A percentile compares a stretch with the other conserved stretches of the same genome.
phyloP scores from a whole-genome alignment of 1,284 basidiomycete genomes.

The Leccinum pachyderme region DNA sequence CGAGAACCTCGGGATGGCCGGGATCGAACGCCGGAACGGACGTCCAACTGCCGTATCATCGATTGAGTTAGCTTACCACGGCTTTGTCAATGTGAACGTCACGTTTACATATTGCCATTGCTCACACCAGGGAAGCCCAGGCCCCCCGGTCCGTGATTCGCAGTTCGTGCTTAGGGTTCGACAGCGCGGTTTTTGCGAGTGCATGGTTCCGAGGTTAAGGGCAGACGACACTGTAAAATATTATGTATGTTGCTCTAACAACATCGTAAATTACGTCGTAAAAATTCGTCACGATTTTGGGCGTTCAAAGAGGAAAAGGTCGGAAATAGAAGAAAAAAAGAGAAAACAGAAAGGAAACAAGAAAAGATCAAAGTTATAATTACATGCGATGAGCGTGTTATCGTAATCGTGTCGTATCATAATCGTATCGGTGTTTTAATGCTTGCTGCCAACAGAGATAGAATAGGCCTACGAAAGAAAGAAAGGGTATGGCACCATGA shows the following conservation, averaged over 20 bases:
- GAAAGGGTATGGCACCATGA: neutral
- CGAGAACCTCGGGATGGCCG: neutral
- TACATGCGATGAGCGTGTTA: slow-evolving; percentile 23
- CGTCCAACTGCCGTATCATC: neutral
- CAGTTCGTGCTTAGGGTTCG: neutral
- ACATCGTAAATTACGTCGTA: slow-evolving; percentile 8
- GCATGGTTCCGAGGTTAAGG: neutral
- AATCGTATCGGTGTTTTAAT: slow-evolving; percentile 11
- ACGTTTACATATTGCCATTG: neutral
- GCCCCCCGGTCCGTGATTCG: neutral
- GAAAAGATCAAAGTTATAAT: slow-evolving; percentile 21
- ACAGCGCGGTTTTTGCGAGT: neutral
- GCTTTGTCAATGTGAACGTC: neutral
- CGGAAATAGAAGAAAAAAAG: neutral
- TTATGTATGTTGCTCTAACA: neutral
- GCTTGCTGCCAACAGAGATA: slow-evolving; percentile 33
- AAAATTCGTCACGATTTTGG: slow-evolving; percentile 23
- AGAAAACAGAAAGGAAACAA: neutral
- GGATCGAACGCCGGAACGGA: neutral
- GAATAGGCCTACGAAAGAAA: slow-evolving; percentile 33
- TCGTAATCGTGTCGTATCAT: slow-evolving; percentile 17
- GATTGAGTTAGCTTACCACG: neutral
- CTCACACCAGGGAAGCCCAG: neutral
- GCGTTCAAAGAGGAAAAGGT: slow-evolving; percentile 2
- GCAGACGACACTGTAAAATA: neutral